Percentiles rank a stretch among this genome's conserved stretches.
Evolutionary conservation across 2,329 filamentous ascomycete genomes (phyloP).

Genomic region (Metarhizium guizhouense): DNA sequence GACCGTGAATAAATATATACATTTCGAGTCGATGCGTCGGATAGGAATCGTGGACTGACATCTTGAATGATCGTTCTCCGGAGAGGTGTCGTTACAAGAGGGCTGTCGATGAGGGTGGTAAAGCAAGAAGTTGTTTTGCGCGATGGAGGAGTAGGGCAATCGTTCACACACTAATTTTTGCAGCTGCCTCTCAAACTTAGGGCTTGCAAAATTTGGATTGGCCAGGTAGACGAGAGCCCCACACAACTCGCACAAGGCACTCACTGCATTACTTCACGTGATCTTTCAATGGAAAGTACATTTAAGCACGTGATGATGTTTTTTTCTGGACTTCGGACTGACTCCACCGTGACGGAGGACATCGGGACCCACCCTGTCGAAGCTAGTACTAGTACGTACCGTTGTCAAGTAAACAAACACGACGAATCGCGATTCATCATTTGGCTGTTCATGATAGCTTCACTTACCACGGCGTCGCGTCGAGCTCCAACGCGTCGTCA

Average conservation of each 20-base stretch:
- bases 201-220: constrained; percentile 32
- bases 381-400: constrained; percentile 7
- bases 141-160: constrained; percentile 29
- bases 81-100: constrained; percentile 28
- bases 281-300: neutral
- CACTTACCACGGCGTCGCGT: constrained; percentile 10
- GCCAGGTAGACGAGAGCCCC: constrained; percentile 18
- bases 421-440: constrained; percentile 17
- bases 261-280: constrained; percentile 16
- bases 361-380: neutral
- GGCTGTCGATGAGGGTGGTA: constrained; percentile 29
- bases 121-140: constrained; percentile 26
- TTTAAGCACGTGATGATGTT: no score
- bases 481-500: constrained; percentile 11
- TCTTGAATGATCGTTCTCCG: constrained; percentile 34
- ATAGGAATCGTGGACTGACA: constrained; percentile 23
- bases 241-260: neutral
- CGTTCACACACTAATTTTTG: constrained; percentile 25
- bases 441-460: constrained; percentile 1
- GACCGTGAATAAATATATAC: constrained; percentile 7
- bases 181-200: constrained; percentile 24
- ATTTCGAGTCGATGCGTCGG: constrained; percentile 4
- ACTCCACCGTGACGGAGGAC: no score
- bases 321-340: no score
- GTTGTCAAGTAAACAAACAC: constrained; percentile 30